Base-by-base conservation (phyloP, 495 filamentous ascomycete genomes). In the Pseudomonodictys pantanalensis region DNA sequence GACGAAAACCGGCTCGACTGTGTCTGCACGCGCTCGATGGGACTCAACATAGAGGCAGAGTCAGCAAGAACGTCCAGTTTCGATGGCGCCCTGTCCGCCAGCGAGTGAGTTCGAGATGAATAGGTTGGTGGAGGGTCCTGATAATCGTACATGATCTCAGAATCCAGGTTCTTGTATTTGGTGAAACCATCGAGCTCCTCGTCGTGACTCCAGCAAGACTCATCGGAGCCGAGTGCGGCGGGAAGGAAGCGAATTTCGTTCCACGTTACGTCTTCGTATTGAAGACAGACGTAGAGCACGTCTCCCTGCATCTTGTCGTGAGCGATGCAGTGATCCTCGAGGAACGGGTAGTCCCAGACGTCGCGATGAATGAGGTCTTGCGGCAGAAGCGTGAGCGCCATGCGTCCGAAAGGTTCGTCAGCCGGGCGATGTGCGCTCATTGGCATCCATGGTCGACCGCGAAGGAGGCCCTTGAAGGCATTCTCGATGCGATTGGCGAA, bases 241-340 rank as follows among this genome's bases (percentile, higher is more conserved):
- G 66, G 62, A 8, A 71, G 58, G 25, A 62, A 63, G 18, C 53
- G 45, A 33, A 71, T 67, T 24, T 68, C 66, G 47, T 61, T 49
- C 68, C 66, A 68, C 3, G 66, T 58, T 11, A 67, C 50, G 29
- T 71, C 68, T 35, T 68, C 66, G 22, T 58, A 62, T 38, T 57
- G 49, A 7, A 68, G 57, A 3, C 62, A 46, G 35, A 71, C 59
- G 56, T 71, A 68, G 25, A 71, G 56, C 17, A 71, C 50, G 43
- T 68, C 66, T 52, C 68, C 68, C 26, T 60, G 59, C 57, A 65
- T 59, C 33, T 68, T 71, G 56, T 71, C 68, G 56, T 68, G 63
- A 5, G 59, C 58, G n/a, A 71, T 59, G 59, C 68, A 71, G 49
- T 71, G 60, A 12, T 66, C 60, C 53, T 65, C 66, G 45, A 71